Base-by-base conservation (phyloP, 768 basidiomycete species). In the Psilocybe subaeruginosa region DNA sequence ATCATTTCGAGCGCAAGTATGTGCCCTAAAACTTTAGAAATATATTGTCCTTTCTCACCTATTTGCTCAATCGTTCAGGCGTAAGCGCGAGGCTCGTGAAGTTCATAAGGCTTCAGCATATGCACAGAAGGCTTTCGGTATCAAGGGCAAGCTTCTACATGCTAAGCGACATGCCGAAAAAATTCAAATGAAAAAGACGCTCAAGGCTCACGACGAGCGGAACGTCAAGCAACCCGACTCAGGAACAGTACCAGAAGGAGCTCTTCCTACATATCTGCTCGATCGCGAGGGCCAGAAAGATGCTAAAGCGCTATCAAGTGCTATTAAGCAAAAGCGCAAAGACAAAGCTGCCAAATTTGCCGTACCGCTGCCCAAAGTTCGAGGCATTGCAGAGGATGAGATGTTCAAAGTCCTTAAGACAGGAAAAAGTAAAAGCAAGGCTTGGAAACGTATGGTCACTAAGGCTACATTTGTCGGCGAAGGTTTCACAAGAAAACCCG, bases 321-420 rank as follows among this genome's bases (percentile, higher is more conserved):
- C 97, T 17, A 90, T 99, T 82, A 99, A 99, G 79, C 95, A 99
- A 77, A 94, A 95, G 73, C 88, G 97, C 70, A 99, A 99, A 76
- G 97, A 99, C 80, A 96, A 97, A 80, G 97, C 97, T 1, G 97
- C 97, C 16, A 98, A 97, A 76, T 99, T 93, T 77, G 88, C 95
- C 16, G 97, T 99, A 1, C 97, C 97, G 4, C 73, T 99, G 63
- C 97, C 97, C 52, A 97, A 95, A 78, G 97, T 99, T 55, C 81
- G 97, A 61, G 97, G 97, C 17, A 98, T 99, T 68, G 96, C 97
- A 14, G 97, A 99, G 75, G 97, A 99, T 69, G 97, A 99, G 82
- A 97, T 95, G 92, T 99, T 99, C 84, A 98, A 96, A 82, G 97
- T 99, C 31, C 81, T 99, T 83, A 93, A 95, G 82, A 95, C 97